Percentiles rank a stretch among this genome's conserved stretches.
These are phyloP conservation scores for Halteria grandinella DNA, from an alignment of 73 alveolate species.

Conservation along the genomic window DNA sequence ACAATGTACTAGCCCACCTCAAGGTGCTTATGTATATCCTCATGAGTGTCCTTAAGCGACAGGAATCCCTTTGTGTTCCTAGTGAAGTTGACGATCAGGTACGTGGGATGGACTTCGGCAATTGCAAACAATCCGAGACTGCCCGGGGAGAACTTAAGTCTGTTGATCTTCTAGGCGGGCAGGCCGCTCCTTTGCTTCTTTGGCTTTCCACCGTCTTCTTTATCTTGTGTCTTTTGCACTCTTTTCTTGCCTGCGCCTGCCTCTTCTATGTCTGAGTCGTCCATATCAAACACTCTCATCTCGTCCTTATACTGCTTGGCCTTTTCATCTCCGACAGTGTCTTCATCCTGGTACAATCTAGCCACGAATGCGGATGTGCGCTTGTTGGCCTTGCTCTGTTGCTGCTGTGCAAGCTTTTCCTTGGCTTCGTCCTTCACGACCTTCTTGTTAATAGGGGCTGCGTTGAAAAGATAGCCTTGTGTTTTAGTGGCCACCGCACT, in stretches of 20 bases:
- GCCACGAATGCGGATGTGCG: conserved; percentile 22
- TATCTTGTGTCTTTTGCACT: background rate
- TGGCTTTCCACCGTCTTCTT: background rate
- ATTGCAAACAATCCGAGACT: conserved; percentile 19
- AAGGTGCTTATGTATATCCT: conserved; percentile 1
- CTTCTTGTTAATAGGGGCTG: conserved; percentile 46
- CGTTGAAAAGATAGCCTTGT: conserved; percentile 32
- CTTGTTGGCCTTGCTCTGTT: background rate
- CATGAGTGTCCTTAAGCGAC: conserved; percentile 17
- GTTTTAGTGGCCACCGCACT: conserved; percentile 1
- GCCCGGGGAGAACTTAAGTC: conserved; percentile 17
- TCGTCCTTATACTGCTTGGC: too few species aligned
- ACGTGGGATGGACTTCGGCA: conserved; percentile 29
- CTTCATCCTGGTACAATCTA: conserved; percentile 23
- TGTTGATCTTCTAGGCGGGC: conserved; percentile 13
- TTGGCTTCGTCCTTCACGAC: conserved; percentile 37
- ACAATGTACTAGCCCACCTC: conserved; percentile 43
- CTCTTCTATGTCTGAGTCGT: background rate
- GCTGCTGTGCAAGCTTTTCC: conserved; percentile 10
- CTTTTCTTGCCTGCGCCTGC: conserved; percentile 5
- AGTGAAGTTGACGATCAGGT: conserved; percentile 55
- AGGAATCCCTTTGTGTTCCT: conserved; percentile 63
- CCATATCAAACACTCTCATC: conserved; percentile 51
- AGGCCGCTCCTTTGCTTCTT: background rate
- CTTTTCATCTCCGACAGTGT: conserved; percentile 10